phyloP scores from a whole-genome alignment of 1,284 basidiomycete genomes.

The Dichomitus squalens region DNA sequence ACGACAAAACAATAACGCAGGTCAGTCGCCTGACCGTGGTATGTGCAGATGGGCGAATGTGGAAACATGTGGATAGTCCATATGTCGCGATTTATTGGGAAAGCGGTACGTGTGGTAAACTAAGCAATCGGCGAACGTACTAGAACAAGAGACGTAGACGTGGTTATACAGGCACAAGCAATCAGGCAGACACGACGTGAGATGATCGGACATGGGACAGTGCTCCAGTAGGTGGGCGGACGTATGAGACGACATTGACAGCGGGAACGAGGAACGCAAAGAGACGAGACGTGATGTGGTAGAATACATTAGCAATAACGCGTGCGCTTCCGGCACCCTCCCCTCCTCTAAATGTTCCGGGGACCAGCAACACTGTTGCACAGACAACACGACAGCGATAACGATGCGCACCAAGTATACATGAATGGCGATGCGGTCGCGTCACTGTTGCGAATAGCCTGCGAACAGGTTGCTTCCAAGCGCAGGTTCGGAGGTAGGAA shows the following conservation, averaged over 20 bases:
- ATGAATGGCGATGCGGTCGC: neutral
- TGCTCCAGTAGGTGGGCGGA: conserved; percentile 12
- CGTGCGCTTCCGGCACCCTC: conserved; percentile 17
- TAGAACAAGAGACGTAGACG: conserved; percentile 16
- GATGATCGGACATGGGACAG: conserved; percentile 8
- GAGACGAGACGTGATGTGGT: conserved; percentile 7
- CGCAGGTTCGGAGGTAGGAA: neutral
- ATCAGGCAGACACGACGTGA: conserved; percentile 1
- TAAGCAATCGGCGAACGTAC: conserved; percentile 17
- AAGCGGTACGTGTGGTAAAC: conserved; percentile 9
- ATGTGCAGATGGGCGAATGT: neutral
- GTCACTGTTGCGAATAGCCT: conserved; percentile 16
- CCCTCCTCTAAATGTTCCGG: conserved; percentile 13
- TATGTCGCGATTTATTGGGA: neutral
- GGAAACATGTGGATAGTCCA: neutral
- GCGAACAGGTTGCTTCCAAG: conserved; percentile 2
- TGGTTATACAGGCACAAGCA: conserved; percentile 17
- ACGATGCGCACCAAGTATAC: neutral
- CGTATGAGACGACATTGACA: neutral
- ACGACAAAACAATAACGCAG: neutral
- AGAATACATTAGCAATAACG: conserved; percentile 30
- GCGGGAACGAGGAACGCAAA: neutral
- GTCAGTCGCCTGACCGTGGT: neutral
- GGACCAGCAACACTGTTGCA: too few species aligned
- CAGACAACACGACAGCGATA: neutral